Conservation (phyloP, 495 filamentous ascomycete genomes). For the Penicillium egyptiacum region DNA sequence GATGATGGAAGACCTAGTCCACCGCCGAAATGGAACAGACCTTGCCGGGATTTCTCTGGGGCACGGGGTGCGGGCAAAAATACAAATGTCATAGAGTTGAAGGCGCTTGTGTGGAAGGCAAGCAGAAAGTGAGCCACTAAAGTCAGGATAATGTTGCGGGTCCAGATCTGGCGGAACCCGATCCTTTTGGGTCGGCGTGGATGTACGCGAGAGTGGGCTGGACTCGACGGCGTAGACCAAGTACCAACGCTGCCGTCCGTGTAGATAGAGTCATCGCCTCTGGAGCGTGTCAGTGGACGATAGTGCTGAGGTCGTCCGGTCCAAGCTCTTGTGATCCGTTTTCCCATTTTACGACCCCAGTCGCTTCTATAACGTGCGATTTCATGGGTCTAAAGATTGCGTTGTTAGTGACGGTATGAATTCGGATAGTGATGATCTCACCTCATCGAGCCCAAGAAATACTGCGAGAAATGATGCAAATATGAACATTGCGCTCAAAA, state of each 20-base stretch:
- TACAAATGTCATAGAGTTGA: constrained; percentile 71
- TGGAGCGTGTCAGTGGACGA: constrained; percentile 28
- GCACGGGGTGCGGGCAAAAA: constrained; percentile 67
- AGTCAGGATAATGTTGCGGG: constrained; percentile 59
- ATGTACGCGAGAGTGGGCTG: constrained; percentile 20
- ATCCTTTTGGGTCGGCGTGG: constrained; percentile 34
- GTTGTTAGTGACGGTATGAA: constrained; percentile 9
- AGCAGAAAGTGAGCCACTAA: constrained; percentile 65
- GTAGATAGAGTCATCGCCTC: constrained; percentile 35
- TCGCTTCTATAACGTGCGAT: constrained; percentile 45
- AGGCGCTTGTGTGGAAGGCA: constrained; percentile 72
- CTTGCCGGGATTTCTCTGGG: constrained; percentile 42
- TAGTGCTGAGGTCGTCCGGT: constrained; percentile 30
- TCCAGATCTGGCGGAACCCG: constrained; percentile 60
- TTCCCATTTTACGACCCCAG: constrained; percentile 50
- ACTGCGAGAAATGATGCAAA: constrained; percentile 47
- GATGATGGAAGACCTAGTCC: constrained; percentile 69
- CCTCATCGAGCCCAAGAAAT: constrained; percentile 61
- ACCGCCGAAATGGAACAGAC: constrained; percentile 66
- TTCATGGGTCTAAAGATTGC: constrained; percentile 47
- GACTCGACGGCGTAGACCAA: constrained; percentile 33
- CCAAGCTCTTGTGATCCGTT: constrained; percentile 39
- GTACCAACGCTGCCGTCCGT: constrained; percentile 31
- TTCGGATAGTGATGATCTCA: constrained; percentile 21
- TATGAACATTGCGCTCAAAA: constrained; percentile 59